These are phyloP conservation scores for Populus deltoides DNA, from an alignment of 345 rosid genomes.

Conservation along the genomic window DNA sequence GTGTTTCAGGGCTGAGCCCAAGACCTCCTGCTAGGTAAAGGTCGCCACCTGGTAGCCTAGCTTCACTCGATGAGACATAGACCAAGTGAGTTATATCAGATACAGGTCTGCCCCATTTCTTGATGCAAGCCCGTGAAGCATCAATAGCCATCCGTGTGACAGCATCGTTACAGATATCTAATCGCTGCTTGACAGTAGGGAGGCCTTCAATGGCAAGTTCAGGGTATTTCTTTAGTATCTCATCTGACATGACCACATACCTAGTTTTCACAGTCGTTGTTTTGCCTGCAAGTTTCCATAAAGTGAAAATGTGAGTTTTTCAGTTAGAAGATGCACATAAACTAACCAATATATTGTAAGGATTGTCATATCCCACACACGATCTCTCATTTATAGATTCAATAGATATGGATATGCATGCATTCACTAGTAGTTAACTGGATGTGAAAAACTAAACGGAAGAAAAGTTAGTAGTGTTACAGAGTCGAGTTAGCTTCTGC, in stretches of 20 bases:
- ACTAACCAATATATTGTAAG: background rate
- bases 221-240: slow-evolving; percentile 76
- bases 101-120: slow-evolving; percentile 70
- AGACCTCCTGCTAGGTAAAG: slow-evolving; percentile 80
- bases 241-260: slow-evolving; percentile 95
- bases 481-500: slow-evolving; percentile 79
- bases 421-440: background rate
- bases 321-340: background rate
- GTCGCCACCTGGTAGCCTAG: slow-evolving; percentile 88
- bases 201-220: slow-evolving; percentile 77
- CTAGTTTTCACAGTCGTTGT: slow-evolving; percentile 94
- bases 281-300: slow-evolving; percentile 53
- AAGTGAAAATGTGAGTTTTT: background rate
- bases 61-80: slow-evolving; percentile 97
- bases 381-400: background rate
- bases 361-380: background rate
- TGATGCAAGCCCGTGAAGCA: slow-evolving; percentile 75
- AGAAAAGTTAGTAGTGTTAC: slow-evolving; percentile 37
- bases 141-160: slow-evolving; percentile 88
- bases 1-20: slow-evolving; percentile 71
- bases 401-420: background rate
- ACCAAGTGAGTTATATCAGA: slow-evolving; percentile 89
- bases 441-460: background rate
- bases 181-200: slow-evolving; percentile 78
- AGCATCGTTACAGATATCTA: slow-evolving; percentile 75